Base-by-base conservation (phyloP, 75 land plant genomes). In the Cunninghamia lanceolata region DNA sequence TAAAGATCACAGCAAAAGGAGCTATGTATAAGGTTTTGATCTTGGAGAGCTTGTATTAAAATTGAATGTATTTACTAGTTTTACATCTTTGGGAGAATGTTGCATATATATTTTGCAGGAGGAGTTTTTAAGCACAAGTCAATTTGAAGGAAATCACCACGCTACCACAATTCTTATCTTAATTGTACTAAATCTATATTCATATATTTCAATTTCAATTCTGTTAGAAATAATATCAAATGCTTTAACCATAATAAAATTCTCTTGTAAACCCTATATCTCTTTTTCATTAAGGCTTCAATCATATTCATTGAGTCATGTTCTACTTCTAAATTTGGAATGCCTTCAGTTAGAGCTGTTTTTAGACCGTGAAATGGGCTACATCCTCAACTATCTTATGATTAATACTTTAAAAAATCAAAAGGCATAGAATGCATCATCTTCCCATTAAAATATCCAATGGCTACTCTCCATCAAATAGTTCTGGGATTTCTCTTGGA, bases 1-100 rank as follows among this genome's bases (percentile, higher is more conserved):
- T 79, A 79, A 42, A 79, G 47, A 79, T 79, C 32, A 43, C 82
- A 79, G 47, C 82, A 42, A 79, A 42, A 21, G 82, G 46, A 79
- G 82, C 82, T 3, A 46, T 79, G 82, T 79, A 79, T 28, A 79
- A 79, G 19, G 32, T 71, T 32, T 71, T 71, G 75, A 71, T 71
- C 75, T 71, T 34, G 16, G 11, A 71, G 34, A 71, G 15, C 15
- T 71, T 71, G 36, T 71, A 71, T 15, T 34, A 7, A 2, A 32
- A 30, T 5, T 70, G 71, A 70, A 70, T 70, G 5, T 70, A 34
- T 71, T 71, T 71, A 34, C 7, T 9, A 13, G 75, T 71, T 71
- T 71, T 10, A 71, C 9, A 71, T 71, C 75, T 32, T 70, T 71
- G 36, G 36, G 75, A 13, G 1, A 34, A 66, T 66, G 36, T 71